These are phyloP conservation scores for Epichloe hybrida DNA, from an alignment of 2,329 filamentous ascomycete genomes.

Conservation along the genomic window DNA sequence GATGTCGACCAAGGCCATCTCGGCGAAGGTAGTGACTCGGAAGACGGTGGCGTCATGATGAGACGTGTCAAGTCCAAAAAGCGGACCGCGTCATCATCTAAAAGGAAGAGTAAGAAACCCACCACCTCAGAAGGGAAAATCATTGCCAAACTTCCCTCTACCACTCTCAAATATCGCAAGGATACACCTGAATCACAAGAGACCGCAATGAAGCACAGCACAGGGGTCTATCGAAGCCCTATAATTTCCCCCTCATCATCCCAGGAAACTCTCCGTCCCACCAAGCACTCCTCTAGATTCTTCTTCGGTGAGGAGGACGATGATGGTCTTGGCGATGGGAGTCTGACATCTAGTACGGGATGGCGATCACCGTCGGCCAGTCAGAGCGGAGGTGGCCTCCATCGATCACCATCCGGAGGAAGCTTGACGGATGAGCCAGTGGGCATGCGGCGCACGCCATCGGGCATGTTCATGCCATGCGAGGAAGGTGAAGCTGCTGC, in stretches of 20 bases:
- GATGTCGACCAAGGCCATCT: constrained; percentile 43
- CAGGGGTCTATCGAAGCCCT: constrained; percentile 31
- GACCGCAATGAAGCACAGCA: constrained; percentile 49
- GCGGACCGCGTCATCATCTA: constrained; percentile 35
- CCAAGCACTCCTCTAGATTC: constrained; percentile 51
- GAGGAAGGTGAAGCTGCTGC: constrained; percentile 55
- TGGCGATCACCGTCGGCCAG: constrained; percentile 19
- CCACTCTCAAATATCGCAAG: constrained; percentile 71
- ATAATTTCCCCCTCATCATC: constrained; percentile 61
- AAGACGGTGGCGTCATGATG: constrained; percentile 79
- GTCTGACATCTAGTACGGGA: constrained; percentile 16
- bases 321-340: constrained; percentile 32
- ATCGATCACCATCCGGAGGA: constrained; percentile 33
- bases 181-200: constrained; percentile 57
- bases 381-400: constrained; percentile 19
- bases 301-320: constrained; percentile 47
- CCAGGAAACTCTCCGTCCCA: constrained; percentile 66
- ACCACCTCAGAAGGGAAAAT: constrained; percentile 59
- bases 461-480: constrained; percentile 85
- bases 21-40: constrained; percentile 52
- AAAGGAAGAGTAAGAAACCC: constrained; percentile 22
- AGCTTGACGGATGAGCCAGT: constrained; percentile 37
- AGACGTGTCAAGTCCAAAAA: constrained; percentile 47
- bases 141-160: constrained; percentile 77
- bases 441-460: constrained; percentile 64